Conservation (phyloP, 371 early-diverging fungal species). For the Smittium mucronatum region DNA sequence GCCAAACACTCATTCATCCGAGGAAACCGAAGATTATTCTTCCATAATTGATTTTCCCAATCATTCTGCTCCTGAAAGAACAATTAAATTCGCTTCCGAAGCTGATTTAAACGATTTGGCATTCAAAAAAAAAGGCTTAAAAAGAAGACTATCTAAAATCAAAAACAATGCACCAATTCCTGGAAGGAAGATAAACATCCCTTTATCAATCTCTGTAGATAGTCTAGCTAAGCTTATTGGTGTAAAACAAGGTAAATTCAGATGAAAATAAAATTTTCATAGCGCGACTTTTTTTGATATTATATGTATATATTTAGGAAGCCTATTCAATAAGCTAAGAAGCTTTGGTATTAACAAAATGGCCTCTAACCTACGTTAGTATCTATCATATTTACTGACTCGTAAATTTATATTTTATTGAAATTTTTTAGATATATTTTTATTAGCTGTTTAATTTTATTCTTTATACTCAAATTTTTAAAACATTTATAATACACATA, state of each 20-base stretch:
- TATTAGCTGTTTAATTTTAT: too few relatives aligned
- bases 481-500: constrained; percentile 1
- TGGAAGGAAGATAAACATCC: constrained; percentile 59
- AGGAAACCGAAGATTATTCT: not conserved
- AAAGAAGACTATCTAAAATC: not conserved
- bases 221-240: constrained; percentile 65
- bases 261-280: constrained; percentile 64
- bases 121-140: constrained; percentile 1
- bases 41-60: not conserved
- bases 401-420: too few relatives aligned
- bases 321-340: not conserved
- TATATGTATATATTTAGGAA: constrained; percentile 1
- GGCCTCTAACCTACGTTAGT: not conserved
- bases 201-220: constrained; percentile 68
- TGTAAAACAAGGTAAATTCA: constrained; percentile 52
- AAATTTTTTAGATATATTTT: too few relatives aligned
- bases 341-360: not conserved
- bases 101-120: not conserved
- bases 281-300: constrained; percentile 39
- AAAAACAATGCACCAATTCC: constrained; percentile 14
- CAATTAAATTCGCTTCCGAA: not conserved
- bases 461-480: too few relatives aligned
- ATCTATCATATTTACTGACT: not conserved
- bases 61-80: not conserved
- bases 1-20: not conserved